These are phyloP conservation scores for Herpotrichia juniperi DNA, from an alignment of 2,329 filamentous ascomycete genomes.

Conservation along the genomic window DNA sequence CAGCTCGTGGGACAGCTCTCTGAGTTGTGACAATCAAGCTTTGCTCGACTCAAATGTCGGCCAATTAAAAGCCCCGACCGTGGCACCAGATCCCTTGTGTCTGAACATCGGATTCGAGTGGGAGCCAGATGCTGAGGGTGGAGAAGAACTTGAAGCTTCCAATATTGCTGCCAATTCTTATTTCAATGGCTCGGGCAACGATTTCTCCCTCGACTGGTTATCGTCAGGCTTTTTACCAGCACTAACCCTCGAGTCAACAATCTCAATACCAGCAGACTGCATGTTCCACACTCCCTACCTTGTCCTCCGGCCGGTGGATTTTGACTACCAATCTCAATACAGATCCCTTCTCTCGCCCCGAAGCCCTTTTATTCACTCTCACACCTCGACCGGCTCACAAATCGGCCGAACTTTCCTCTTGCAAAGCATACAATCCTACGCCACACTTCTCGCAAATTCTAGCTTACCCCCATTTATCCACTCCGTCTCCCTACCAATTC, in stretches of 20 bases:
- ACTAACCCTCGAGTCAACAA: constrained; percentile 8
- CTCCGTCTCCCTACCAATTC: constrained; percentile 2
- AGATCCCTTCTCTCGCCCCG: constrained; percentile 2
- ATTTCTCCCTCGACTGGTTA: constrained; percentile 6
- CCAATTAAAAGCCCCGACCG: no score
- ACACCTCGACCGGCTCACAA: constrained; percentile 8
- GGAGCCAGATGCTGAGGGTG: constrained; percentile 7
- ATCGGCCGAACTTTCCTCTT: constrained; percentile 10
- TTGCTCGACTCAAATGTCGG: constrained; percentile 5
- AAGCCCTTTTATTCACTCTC: constrained; percentile 9
- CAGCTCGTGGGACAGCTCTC: constrained; percentile 2
- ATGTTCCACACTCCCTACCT: constrained; percentile 11
- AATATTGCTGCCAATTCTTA: constrained; percentile 6
- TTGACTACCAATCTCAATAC: no score
- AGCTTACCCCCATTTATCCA: constrained; percentile 8
- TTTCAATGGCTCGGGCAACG: constrained; percentile 6
- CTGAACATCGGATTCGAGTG: not conserved
- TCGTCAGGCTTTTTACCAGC: constrained; percentile 2
- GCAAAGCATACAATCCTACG: constrained; percentile 10
- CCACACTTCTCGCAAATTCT: constrained; percentile 4
- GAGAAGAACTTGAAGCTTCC: constrained; percentile 6
- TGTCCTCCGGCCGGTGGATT: constrained; percentile 7
- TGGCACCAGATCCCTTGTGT: no score
- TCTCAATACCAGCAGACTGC: constrained; percentile 12
- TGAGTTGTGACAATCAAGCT: constrained; percentile 4